Percentiles rank a stretch among this genome's conserved stretches.
Conservation (phyloP, 2,329 filamentous ascomycete genomes). For the Paraphoma chrysanthemicola region DNA sequence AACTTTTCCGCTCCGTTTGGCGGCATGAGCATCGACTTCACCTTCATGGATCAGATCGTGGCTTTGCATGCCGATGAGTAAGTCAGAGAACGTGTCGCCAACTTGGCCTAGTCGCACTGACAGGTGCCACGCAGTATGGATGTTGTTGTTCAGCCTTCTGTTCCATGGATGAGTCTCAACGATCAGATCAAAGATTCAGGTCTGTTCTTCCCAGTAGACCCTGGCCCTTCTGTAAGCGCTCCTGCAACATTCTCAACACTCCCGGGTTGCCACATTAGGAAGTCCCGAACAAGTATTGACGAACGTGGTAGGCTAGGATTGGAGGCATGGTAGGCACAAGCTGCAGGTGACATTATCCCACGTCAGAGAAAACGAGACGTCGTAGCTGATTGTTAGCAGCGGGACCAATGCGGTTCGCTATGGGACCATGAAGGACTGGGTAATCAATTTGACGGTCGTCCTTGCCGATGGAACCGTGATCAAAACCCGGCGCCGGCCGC, state of each 20-base stretch:
- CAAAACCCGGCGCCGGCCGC: slow-evolving; percentile 78
- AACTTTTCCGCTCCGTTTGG: slow-evolving; percentile 89
- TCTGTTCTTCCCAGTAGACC: slow-evolving; percentile 91
- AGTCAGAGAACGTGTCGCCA: slow-evolving; percentile 14
- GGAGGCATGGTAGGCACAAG: slow-evolving; percentile 85
- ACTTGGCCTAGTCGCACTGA: slow-evolving; percentile 19
- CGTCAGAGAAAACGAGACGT: neutral
- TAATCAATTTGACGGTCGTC: slow-evolving; percentile 82
- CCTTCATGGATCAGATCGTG: slow-evolving; percentile 83
- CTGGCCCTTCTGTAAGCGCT: slow-evolving; percentile 64
- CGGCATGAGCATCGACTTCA: slow-evolving; percentile 89
- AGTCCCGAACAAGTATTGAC: slow-evolving; percentile 27
- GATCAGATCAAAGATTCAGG: slow-evolving; percentile 74
- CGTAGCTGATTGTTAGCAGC: slow-evolving; percentile 47
- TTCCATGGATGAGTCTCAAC: slow-evolving; percentile 93
- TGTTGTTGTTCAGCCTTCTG: slow-evolving; percentile 86
- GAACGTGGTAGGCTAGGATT: slow-evolving; percentile 66
- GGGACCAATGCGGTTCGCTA: slow-evolving; percentile 83
- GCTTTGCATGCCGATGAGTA: slow-evolving; percentile 78
- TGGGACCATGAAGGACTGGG: slow-evolving; percentile 88
- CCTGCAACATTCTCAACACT: slow-evolving; percentile 5
- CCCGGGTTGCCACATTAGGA: slow-evolving; percentile 16
- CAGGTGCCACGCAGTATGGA: slow-evolving; percentile 67
- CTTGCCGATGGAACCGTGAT: slow-evolving; percentile 79
- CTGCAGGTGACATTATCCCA: slow-evolving; percentile 46